Base-by-base conservation (phyloP, 2,329 filamentous ascomycete species). In the Talaromyces sp. region DNA sequence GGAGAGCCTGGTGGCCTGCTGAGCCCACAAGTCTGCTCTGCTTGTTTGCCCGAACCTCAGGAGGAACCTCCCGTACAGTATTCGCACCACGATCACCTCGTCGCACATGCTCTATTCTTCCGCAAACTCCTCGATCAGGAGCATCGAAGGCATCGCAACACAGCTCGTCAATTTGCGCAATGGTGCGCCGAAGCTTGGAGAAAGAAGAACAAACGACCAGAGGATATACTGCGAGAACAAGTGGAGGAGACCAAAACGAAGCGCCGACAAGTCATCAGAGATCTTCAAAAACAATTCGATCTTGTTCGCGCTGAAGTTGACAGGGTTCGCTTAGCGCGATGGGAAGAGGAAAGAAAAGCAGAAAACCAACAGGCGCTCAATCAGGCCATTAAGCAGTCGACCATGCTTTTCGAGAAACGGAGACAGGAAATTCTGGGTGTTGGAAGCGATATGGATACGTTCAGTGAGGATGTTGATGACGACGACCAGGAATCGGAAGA, bases 1-100 rank as follows among this genome's bases (percentile, higher is more conserved):
- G 87, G 87, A 3, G 83, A 91, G 71, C 86, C 88, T 5, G 93
- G 93, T 17, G 92, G 92, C 2, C 75, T 93, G 3, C 82, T 97
- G 33, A 92, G 90, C 60, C 80, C 84, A 62, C 87, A 88, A 66
- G 83, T 85, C 66, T 94, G 91, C 73, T 89, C 88, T 2, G 80
- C 89, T 27, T 95, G 91, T 70, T 84, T 88, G 19, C 90, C 91
- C 0, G 91, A 95, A 68, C 82, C 87, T 13, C 84, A 85, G 66
- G 88, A 91, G 64, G 90, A 96, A 71, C 91, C 91, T 0, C 86
- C 87, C 0, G 84, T 86, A 61, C 92, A 95, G 72, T 98, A 92
- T 82, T 88, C 90, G n/a, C 93, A 96, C 70, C 86, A 87, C 73
- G 93, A 98, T 73, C 91, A 98, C 74, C 84, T 98, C 62, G 83